These are phyloP conservation scores for Ceratobasidium theobromae DNA, from an alignment of 1,284 basidiomycete genomes.

Conservation along the genomic window DNA sequence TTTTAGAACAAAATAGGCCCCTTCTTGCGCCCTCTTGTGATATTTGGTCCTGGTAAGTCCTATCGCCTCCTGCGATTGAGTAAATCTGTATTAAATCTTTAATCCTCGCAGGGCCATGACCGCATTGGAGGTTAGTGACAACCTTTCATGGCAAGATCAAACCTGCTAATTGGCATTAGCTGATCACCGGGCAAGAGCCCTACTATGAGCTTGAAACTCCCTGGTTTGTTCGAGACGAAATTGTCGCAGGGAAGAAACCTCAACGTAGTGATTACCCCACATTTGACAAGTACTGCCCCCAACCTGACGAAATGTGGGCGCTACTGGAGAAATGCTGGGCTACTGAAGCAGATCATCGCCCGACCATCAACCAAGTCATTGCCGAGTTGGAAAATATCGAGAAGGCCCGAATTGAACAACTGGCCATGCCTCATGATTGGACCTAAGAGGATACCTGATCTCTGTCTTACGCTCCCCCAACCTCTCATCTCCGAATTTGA, in stretches of 20 bases:
- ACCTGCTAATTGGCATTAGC: background rate
- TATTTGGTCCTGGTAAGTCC: slow-evolving; percentile 14
- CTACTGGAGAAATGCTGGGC: slow-evolving; percentile 11
- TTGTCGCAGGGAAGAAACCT: background rate
- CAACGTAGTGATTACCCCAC: background rate
- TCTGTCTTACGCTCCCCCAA: no score
- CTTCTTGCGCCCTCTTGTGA: background rate
- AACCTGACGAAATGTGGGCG: slow-evolving; percentile 1
- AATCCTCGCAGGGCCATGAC: slow-evolving; percentile 27
- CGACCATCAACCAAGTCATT: background rate
- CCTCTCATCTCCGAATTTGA: no score
- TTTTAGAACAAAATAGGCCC: background rate
- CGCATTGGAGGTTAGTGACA: background rate
- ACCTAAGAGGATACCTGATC: no score
- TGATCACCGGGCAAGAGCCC: background rate
- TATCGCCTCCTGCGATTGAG: background rate
- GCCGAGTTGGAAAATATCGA: background rate
- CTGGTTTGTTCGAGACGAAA: background rate
- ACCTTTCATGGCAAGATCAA: background rate
- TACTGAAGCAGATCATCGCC: background rate
- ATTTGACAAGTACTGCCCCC: slow-evolving; percentile 1
- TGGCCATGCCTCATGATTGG: background rate
- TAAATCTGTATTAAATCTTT: no score
- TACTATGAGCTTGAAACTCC: background rate
- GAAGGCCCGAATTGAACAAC: background rate